phyloP scores from a whole-genome alignment of 2,329 filamentous ascomycete species.

The Fusarium chlamydosporum region DNA sequence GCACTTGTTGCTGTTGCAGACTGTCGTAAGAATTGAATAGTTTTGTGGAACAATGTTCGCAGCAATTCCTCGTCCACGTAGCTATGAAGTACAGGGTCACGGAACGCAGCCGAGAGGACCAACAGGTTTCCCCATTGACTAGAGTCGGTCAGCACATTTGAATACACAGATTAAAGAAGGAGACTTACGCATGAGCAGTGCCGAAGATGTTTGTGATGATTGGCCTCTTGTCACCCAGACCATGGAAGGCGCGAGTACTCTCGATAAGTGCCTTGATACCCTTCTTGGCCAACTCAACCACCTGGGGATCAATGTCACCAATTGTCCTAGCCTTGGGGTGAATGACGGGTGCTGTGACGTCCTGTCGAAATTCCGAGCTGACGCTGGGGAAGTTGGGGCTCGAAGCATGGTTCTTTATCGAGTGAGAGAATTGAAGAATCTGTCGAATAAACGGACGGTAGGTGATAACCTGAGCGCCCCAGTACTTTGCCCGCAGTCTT shows the following conservation, averaged over 20 bases:
- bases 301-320: slow-evolving; percentile 60
- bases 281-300: slow-evolving; percentile 68
- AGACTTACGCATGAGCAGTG: slow-evolving; percentile 91
- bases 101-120: slow-evolving; percentile 86
- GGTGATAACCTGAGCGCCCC: slow-evolving; percentile 91
- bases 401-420: slow-evolving; percentile 55
- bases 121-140: slow-evolving; percentile 98
- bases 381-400: slow-evolving; percentile 54
- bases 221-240: slow-evolving; percentile 73
- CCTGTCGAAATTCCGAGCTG: slow-evolving; percentile 56
- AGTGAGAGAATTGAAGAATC: slow-evolving; percentile 66
- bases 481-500: slow-evolving; percentile 92
- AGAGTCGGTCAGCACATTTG: slow-evolving; percentile 27
- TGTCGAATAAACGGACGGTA: slow-evolving; percentile 80
- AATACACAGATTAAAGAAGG: neutral
- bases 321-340: slow-evolving; percentile 56
- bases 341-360: slow-evolving; percentile 57
- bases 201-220: slow-evolving; percentile 97
- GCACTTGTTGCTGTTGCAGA: slow-evolving; percentile 81
- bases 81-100: slow-evolving; percentile 71
- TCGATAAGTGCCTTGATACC: slow-evolving; percentile 83
- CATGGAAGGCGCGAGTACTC: slow-evolving; percentile 86
- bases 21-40: slow-evolving; percentile 80
- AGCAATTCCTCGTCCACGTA: slow-evolving; percentile 71
- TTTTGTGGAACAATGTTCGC: slow-evolving; percentile 74